Percentiles rank a stretch among this genome's conserved stretches.
Conservation (phyloP, 192 early-diverging fungal species). For the Phycomyces nitens region DNA sequence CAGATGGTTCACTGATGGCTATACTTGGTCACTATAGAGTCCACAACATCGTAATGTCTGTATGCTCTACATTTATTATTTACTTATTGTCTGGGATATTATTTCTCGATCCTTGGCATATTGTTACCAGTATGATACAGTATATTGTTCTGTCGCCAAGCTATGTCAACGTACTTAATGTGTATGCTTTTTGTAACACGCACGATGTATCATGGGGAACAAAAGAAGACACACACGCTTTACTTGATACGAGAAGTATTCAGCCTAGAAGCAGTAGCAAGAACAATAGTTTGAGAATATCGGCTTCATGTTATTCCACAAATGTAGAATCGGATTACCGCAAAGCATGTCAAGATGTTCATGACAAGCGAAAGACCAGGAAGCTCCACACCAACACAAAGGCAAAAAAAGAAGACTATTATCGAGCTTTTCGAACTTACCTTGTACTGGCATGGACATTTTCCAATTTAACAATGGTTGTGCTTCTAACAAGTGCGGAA, state of each 20-base stretch:
- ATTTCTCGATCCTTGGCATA: constrained; percentile 87
- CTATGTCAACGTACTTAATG: constrained; percentile 80
- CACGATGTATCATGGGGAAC: constrained; percentile 69
- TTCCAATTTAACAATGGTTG: constrained; percentile 69
- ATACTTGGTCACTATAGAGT: constrained; percentile 52
- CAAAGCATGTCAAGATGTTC: constrained; percentile 58
- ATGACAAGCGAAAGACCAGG: constrained; percentile 37
- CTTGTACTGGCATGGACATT: constrained; percentile 82
- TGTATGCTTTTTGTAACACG: constrained; percentile 91
- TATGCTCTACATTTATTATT: constrained; percentile 75
- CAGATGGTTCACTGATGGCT: constrained; percentile 32
- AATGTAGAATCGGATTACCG: constrained; percentile 77
- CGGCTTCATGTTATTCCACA: constrained; percentile 25
- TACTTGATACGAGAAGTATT: too few relatives aligned
- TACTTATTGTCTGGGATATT: constrained; percentile 72
- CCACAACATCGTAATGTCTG: constrained; percentile 75
- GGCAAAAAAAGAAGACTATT: constrained; percentile 82
- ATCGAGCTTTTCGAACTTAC: constrained; percentile 78
- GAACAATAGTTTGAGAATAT: not conserved
- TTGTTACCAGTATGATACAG: constrained; percentile 79
- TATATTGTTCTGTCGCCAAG: constrained; percentile 77
- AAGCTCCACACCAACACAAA: constrained; percentile 52
- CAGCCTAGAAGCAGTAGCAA: not conserved
- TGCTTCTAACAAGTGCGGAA: constrained; percentile 56
- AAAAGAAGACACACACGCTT: constrained; percentile 1